phyloP scores from a whole-genome alignment of 192 early-diverging fungal genomes.

The Coemansia reversa region DNA sequence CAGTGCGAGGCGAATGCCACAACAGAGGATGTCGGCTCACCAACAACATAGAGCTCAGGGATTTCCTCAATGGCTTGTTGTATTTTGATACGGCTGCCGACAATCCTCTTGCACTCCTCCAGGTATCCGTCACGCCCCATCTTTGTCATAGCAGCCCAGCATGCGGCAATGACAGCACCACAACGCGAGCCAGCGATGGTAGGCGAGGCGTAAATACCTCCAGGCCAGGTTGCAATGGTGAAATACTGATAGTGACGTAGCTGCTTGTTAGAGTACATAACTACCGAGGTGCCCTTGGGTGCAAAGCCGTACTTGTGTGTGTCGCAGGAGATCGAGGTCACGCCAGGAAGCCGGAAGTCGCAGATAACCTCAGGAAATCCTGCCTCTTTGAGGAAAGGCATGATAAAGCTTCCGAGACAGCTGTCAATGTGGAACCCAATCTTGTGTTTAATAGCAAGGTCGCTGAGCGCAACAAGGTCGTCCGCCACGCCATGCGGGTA shows the following conservation, averaged over 20 bases:
- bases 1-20: conserved; percentile 76
- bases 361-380: conserved; percentile 78
- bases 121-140: conserved; percentile 89
- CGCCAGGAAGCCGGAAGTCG: conserved; percentile 89
- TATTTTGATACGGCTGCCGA: conserved; percentile 69
- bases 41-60: conserved; percentile 76
- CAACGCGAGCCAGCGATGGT: conserved; percentile 84
- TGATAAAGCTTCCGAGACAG: conserved; percentile 93
- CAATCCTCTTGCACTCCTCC: conserved; percentile 75
- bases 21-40: conserved; percentile 77
- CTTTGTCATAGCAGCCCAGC: conserved; percentile 90
- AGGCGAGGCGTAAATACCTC: conserved; percentile 94
- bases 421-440: conserved; percentile 94
- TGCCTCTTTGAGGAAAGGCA: conserved; percentile 91
- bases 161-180: conserved; percentile 92
- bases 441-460: conserved; percentile 74
- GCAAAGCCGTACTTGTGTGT: conserved; percentile 99
- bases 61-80: conserved; percentile 58
- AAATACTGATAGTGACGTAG: conserved; percentile 93
- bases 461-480: conserved; percentile 77
- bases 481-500: conserved; percentile 95
- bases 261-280: conserved; percentile 82
- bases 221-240: conserved; percentile 86
- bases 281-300: conserved; percentile 93
- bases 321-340: conserved; percentile 94